A percentile compares a stretch with the other conserved stretches of the same genome.
phyloP scores from a whole-genome alignment of 495 filamentous ascomycete genomes.

The Penicillium mononematosum region DNA sequence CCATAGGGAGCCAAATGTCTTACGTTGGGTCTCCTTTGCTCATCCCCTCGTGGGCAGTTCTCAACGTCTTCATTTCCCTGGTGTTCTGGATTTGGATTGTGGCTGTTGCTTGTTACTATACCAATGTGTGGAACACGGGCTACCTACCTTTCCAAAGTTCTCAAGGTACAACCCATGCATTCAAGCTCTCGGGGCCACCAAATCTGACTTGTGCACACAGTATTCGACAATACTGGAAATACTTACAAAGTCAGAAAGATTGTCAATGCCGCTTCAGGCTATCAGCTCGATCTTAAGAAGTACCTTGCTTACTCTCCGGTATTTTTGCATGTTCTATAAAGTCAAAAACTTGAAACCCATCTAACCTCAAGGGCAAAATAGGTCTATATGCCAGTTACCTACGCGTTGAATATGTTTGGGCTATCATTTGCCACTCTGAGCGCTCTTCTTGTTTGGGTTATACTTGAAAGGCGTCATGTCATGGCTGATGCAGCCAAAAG shows the following conservation, averaged over 20 bases:
- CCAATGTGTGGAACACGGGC: conserved; percentile 58
- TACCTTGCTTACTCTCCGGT: conserved; percentile 68
- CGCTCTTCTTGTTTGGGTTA: conserved; percentile 64
- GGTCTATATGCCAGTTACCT: conserved; percentile 80
- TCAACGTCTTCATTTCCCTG: conserved; percentile 73
- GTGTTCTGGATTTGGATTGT: conserved; percentile 81
- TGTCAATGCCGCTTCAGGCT: conserved; percentile 58
- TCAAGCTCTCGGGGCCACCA: not conserved
- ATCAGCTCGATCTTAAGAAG: conserved; percentile 65
- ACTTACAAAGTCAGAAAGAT: conserved; percentile 75
- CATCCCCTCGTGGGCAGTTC: conserved; percentile 78
- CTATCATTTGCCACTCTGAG: conserved; percentile 78
- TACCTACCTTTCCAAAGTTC: conserved; percentile 29
- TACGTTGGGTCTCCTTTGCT: conserved; percentile 80
- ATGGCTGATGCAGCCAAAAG: conserved; percentile 19
- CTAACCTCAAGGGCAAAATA: conserved; percentile 18
- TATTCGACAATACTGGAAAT: conserved; percentile 79
- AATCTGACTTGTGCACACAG: conserved; percentile 28
- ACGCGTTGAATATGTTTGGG: conserved; percentile 69
- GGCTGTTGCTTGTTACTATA: conserved; percentile 42
- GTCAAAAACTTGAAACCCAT: not conserved
- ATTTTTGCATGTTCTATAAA: not conserved
- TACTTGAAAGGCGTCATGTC: conserved; percentile 43
- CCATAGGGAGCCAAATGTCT: conserved; percentile 77
- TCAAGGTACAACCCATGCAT: conserved; percentile 17